phyloP scores from a whole-genome alignment of 805 yeast species.

The Kodamaea kaohsiungensis region DNA sequence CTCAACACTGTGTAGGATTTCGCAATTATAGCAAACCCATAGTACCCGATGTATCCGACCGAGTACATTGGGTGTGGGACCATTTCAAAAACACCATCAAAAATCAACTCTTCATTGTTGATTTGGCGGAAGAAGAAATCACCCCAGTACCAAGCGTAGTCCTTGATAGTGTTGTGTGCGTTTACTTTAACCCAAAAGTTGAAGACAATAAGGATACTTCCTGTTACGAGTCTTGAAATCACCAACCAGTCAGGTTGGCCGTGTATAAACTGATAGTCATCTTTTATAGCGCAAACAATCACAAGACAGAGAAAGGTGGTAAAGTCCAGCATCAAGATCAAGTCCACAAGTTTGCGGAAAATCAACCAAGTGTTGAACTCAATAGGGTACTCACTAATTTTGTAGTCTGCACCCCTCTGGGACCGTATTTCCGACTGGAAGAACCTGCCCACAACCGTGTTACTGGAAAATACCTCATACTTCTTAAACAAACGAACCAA shows the following conservation, averaged over 20 bases:
- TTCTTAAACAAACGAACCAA: slow-evolving; percentile 53
- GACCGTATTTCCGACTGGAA: slow-evolving; percentile 34
- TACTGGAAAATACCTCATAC: slow-evolving; percentile 21
- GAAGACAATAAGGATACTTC: slow-evolving; percentile 63
- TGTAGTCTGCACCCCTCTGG: slow-evolving; percentile 40
- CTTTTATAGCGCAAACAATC: slow-evolving; percentile 43
- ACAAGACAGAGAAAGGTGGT: slow-evolving; percentile 71
- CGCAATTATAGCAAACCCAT: slow-evolving; percentile 77
- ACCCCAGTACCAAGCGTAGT: slow-evolving; percentile 95
- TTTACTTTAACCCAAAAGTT: slow-evolving; percentile 84
- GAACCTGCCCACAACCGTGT: slow-evolving; percentile 40
- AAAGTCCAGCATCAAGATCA: slow-evolving; percentile 83
- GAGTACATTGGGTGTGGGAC: slow-evolving; percentile 95
- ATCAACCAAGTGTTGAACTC: slow-evolving; percentile 84
- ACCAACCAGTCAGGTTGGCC: slow-evolving; percentile 46
- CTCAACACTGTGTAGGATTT: slow-evolving; percentile 69
- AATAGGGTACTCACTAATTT: slow-evolving; percentile 46
- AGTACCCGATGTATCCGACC: slow-evolving; percentile 84
- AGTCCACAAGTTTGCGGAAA: slow-evolving; percentile 76
- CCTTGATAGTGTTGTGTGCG: slow-evolving; percentile 86
- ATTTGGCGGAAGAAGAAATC: slow-evolving; percentile 81
- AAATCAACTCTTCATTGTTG: slow-evolving; percentile 63
- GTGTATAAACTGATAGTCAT: slow-evolving; percentile 37
- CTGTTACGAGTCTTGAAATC: slow-evolving; percentile 54
- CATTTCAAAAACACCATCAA: slow-evolving; percentile 87